These are phyloP conservation scores for Solanum megistacrolobum DNA, from an alignment of 257 asterid species.

Conservation along the genomic window DNA sequence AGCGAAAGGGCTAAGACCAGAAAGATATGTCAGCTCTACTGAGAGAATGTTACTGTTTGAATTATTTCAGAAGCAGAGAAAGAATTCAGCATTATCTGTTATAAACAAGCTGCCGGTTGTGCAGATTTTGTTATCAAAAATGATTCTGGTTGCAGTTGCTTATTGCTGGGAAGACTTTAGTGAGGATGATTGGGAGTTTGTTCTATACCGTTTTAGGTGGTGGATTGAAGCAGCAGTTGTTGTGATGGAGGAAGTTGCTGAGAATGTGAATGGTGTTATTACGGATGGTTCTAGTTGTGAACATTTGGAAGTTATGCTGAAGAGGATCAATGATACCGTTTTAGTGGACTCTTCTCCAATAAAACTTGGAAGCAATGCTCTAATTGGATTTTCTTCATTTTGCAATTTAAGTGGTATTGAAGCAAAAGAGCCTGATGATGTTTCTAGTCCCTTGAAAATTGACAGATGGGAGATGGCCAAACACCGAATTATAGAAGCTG, in stretches of 20 bases:
- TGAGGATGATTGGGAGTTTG: constrained; percentile 91
- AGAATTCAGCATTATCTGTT: constrained; percentile 37
- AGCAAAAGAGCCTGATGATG: constrained; percentile 28
- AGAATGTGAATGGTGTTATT: constrained; percentile 46
- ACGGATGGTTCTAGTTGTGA: constrained; percentile 16
- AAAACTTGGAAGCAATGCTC: constrained; percentile 73
- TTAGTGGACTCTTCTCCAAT: constrained; percentile 38
- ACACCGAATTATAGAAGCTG: constrained; percentile 71
- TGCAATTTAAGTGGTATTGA: constrained; percentile 30
- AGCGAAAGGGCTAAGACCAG: constrained; percentile 44
- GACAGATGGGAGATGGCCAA: constrained; percentile 69
- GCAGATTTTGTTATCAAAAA: constrained; percentile 63
- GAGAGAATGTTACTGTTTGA: constrained; percentile 59
- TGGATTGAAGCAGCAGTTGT: constrained; percentile 87
- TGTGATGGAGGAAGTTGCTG: constrained; percentile 78
- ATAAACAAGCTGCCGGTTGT: constrained; percentile 67
- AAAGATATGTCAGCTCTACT: constrained; percentile 35
- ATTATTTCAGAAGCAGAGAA: constrained; percentile 80
- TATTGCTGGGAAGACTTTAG: constrained; percentile 87
- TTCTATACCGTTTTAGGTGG: constrained; percentile 64
- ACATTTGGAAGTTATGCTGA: constrained; percentile 29
- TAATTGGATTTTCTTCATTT: constrained; percentile 60
- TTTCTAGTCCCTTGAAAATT: constrained; percentile 29
- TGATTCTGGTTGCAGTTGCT: constrained; percentile 63
- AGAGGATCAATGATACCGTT: constrained; percentile 37